phyloP scores from a whole-genome alignment of 768 basidiomycete species.

The Hortiboletus campestris region DNA sequence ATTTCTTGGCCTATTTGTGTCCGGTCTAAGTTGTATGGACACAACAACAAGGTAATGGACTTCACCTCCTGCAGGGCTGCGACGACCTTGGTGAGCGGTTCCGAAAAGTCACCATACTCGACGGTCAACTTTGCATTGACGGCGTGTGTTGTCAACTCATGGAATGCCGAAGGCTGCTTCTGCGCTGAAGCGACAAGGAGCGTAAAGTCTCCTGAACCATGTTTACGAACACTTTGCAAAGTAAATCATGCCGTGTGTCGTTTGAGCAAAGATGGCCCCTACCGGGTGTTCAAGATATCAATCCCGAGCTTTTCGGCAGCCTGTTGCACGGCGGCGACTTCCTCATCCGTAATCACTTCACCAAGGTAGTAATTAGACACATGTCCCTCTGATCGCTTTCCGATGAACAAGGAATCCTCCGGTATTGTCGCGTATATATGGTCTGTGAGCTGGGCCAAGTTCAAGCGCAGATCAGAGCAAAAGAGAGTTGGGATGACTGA shows the following conservation, averaged over 20 bases:
- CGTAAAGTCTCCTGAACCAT: conserved; percentile 56
- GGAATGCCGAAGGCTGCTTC: conserved; percentile 36
- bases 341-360: conserved; percentile 66
- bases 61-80: conserved; percentile 58
- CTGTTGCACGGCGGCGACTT: conserved; percentile 72
- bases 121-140: conserved; percentile 54
- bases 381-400: conserved; percentile 76
- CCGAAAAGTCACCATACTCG: conserved; percentile 74
- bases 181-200: conserved; percentile 74
- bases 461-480: background rate
- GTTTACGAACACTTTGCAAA: conserved; percentile 64
- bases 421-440: conserved; percentile 72
- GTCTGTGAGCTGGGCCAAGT: conserved; percentile 53
- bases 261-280: background rate
- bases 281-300: conserved; percentile 84
- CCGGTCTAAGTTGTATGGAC: background rate
- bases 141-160: conserved; percentile 46
- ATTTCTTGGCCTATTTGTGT: conserved; percentile 59
- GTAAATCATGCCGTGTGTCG: background rate
- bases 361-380: conserved; percentile 86
- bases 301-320: conserved; percentile 74
- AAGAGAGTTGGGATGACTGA: conserved; percentile 26
- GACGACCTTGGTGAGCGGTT: conserved; percentile 51
- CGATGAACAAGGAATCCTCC: conserved; percentile 68
- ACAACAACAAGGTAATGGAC: background rate